Evolutionary conservation across 1,284 basidiomycete species (phyloP).

Genomic region (Microbotryomycetes sp.): DNA sequence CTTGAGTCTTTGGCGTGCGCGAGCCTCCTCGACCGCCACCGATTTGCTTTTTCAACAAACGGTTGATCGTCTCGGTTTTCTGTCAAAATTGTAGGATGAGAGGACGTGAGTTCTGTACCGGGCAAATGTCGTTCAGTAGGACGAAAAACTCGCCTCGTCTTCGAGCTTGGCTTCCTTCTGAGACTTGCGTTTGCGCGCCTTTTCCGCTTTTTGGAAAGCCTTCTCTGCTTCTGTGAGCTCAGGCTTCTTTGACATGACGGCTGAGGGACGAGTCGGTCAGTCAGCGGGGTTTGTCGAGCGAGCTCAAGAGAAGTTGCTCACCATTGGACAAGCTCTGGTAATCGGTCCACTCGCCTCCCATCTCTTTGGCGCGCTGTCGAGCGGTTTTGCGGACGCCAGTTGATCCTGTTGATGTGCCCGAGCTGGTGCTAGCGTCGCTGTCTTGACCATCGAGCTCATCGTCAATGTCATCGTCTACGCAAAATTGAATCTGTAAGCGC

Average conservation of each 20-base stretch:
- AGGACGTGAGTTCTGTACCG: neutral
- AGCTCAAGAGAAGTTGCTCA: neutral
- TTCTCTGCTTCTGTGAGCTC: constrained; percentile 19
- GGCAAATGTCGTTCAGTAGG: neutral
- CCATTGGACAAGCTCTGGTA: constrained; percentile 19
- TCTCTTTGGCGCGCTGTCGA: constrained; percentile 26
- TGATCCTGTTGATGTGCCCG: neutral
- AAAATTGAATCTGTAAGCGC: too few species aligned
- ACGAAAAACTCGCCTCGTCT: constrained; percentile 16
- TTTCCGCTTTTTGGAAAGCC: constrained; percentile 17
- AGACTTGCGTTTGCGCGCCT: constrained; percentile 19
- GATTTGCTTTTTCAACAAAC: constrained; percentile 30
- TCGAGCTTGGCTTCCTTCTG: constrained; percentile 31
- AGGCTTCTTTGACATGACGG: neutral
- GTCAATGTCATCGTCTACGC: neutral
- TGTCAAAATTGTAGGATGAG: neutral
- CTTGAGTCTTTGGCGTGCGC: neutral
- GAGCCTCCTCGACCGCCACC: constrained; percentile 3
- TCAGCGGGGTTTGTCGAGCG: neutral
- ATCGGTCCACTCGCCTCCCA: constrained; percentile 26
- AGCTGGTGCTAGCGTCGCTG: neutral
- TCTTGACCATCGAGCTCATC: neutral
- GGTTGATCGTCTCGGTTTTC: constrained; percentile 33
- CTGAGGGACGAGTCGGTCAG: neutral
- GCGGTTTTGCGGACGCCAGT: constrained; percentile 10